Base-by-base conservation (phyloP, 495 filamentous ascomycete species). In the Endocarpon pusillum region DNA sequence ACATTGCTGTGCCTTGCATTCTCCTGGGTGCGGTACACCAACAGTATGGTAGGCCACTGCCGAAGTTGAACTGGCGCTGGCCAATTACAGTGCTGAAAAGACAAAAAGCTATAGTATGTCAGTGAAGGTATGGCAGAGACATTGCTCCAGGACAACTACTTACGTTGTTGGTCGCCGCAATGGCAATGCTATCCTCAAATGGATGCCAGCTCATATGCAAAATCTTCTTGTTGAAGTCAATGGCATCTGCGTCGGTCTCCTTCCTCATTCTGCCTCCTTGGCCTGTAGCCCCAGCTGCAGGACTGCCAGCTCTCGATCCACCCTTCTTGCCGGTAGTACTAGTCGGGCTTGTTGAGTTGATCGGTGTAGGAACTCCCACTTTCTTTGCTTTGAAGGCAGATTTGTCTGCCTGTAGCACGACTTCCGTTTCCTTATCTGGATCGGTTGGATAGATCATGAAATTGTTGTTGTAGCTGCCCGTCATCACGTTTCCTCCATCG, bases 151-250 rank as follows among this genome's bases (percentile, higher is more conserved):
- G n/a, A n/a, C n/a, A 3, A 14, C 26, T 10, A 68, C 83, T 78
- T 59, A 96, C 89, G 58, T 97, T 97, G 66, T 97, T 97, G 40
- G 89, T 97, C 32, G 89, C 89, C 39, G 89, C 89, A 67, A 97
- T 97, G 27, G 89, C 89, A 64, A 97, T 97, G 59, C 87, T 94
- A 62, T 97, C 89, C 63, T 97, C 89, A 52, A 84, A 94, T 31
- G 89, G 89, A 73, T 97, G 89, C 89, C 89, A 97, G 60, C 89
- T 96, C 89, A 97, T 97, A 54, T 97, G 89, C 54, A 97, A 51
- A 53, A 97, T 97, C 74, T 97, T 97, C 77, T 97, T 97, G 69
- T 97, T 96, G 62, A 96, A 97, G 53, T 97, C 89, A 58, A 97
- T 97, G 61, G 94, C 87, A 55, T 97, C 89, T 41, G 89, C 89